Evolutionary conservation across 208 protist genomes (phyloP).

Genomic region (Trypanosomatidae sp.): DNA sequence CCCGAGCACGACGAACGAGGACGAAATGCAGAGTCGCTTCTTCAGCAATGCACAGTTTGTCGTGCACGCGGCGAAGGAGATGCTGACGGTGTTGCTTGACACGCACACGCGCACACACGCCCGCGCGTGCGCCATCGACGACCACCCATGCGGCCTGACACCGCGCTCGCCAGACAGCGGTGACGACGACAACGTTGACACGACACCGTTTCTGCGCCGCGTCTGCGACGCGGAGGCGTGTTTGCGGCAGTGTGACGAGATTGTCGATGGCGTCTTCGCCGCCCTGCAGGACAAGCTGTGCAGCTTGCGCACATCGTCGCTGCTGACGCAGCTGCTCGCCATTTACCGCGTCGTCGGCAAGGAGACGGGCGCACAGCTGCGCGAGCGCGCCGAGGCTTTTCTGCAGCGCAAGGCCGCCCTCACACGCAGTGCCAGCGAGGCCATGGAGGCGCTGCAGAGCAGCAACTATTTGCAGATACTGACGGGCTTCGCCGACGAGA

Average conservation of each 20-base stretch:
- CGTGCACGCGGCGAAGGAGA: constrained; percentile 43
- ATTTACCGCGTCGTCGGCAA: constrained; percentile 53
- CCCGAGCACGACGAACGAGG: constrained; percentile 20
- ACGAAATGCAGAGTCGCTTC: constrained; percentile 78
- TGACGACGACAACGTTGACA: not conserved
- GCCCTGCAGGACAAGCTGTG: constrained; percentile 16
- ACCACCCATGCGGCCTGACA: not conserved
- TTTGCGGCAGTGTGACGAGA: constrained; percentile 28
- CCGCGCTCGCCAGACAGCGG: not conserved
- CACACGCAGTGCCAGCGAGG: constrained; percentile 1
- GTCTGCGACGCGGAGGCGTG: constrained; percentile 11
- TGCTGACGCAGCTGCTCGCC: constrained; percentile 46
- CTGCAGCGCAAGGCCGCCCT: constrained; percentile 21
- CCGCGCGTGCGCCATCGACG: constrained; percentile 9
- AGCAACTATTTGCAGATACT: constrained; percentile 72
- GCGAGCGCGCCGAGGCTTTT: constrained; percentile 37
- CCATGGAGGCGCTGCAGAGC: constrained; percentile 42
- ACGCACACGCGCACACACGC: constrained; percentile 16
- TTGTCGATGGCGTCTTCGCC: constrained; percentile 37
- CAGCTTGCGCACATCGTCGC: constrained; percentile 30
- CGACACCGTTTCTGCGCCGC: constrained; percentile 5
- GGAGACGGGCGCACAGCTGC: constrained; percentile 26
- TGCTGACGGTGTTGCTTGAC: constrained; percentile 24
- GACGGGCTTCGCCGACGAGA: constrained; percentile 61
- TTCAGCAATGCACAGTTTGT: constrained; percentile 81